phyloP scores from a whole-genome alignment of 352 stramenopile species.

The Pythium inflatum region DNA sequence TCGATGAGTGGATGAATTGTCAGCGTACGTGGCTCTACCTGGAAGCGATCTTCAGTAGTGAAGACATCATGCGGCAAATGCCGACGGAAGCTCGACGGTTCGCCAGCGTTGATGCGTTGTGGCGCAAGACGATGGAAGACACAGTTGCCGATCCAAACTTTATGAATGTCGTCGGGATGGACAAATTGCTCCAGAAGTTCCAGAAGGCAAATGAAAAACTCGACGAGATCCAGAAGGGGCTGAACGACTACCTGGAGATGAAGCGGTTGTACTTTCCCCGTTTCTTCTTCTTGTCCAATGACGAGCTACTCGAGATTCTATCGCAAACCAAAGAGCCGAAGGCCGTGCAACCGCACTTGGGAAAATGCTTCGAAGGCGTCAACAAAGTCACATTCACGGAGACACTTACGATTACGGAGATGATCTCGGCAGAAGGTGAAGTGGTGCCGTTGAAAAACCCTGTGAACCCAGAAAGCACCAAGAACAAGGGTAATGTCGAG shows the following conservation, averaged over 20 bases:
- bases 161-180: constrained; percentile 87
- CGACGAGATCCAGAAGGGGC: constrained; percentile 93
- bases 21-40: constrained; percentile 96
- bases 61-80: constrained; percentile 97
- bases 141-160: constrained; percentile 88
- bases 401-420: constrained; percentile 92
- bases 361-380: constrained; percentile 91
- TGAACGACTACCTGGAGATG: constrained; percentile 87
- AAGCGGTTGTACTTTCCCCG: constrained; percentile 88
- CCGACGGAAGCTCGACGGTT: constrained; percentile 91
- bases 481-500: constrained; percentile 96
- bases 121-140: constrained; percentile 94
- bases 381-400: constrained; percentile 93
- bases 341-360: constrained; percentile 91
- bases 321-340: constrained; percentile 94
- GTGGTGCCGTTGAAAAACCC: constrained; percentile 77
- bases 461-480: constrained; percentile 90
- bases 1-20: constrained; percentile 95
- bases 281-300: constrained; percentile 97
- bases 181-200: constrained; percentile 92
- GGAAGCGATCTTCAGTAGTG: constrained; percentile 95
- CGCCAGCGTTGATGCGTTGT: constrained; percentile 87
- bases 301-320: constrained; percentile 95
- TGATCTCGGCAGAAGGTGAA: constrained; percentile 94
- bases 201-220: constrained; percentile 94